phyloP scores from a whole-genome alignment of 345 rosid genomes.

The Populus tremula region DNA sequence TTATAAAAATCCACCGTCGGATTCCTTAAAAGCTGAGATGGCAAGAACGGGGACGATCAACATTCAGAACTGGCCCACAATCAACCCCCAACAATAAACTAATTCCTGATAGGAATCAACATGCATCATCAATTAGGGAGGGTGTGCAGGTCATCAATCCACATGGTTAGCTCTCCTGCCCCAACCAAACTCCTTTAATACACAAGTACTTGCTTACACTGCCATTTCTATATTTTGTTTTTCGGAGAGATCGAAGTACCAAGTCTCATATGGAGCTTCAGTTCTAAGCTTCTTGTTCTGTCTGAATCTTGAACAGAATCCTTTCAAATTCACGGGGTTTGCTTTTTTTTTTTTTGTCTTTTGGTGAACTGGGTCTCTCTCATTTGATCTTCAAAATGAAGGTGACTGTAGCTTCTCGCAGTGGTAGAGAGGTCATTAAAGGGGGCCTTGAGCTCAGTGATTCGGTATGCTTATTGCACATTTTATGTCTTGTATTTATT shows the following conservation, averaged over 20 bases:
- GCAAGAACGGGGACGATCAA: neutral
- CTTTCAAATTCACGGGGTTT: conserved; percentile 6
- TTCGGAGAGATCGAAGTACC: neutral
- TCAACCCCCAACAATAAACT: neutral
- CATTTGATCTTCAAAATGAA: conserved; percentile 49
- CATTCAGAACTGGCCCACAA: neutral
- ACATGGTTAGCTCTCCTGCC: conserved; percentile 21
- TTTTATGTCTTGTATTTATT: neutral
- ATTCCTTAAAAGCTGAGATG: neutral
- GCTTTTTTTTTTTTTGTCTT: neutral
- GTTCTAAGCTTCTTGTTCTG: neutral
- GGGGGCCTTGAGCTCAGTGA: conserved; percentile 72
- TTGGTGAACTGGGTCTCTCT: conserved; percentile 37
- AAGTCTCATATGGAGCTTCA: neutral
- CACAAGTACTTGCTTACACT: neutral
- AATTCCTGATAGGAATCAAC: neutral
- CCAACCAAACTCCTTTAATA: conserved; percentile 22
- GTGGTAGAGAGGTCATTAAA: conserved; percentile 80
- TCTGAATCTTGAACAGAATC: neutral
- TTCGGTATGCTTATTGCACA: conserved; percentile 43
- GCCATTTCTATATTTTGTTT: neutral
- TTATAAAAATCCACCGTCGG: neutral
- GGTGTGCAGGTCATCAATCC: conserved; percentile 13
- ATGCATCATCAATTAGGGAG: neutral
- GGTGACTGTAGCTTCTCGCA: conserved; percentile 72